These are phyloP conservation scores for Dicorynia guianensis DNA, from an alignment of 306 rosid species.

Conservation along the genomic window DNA sequence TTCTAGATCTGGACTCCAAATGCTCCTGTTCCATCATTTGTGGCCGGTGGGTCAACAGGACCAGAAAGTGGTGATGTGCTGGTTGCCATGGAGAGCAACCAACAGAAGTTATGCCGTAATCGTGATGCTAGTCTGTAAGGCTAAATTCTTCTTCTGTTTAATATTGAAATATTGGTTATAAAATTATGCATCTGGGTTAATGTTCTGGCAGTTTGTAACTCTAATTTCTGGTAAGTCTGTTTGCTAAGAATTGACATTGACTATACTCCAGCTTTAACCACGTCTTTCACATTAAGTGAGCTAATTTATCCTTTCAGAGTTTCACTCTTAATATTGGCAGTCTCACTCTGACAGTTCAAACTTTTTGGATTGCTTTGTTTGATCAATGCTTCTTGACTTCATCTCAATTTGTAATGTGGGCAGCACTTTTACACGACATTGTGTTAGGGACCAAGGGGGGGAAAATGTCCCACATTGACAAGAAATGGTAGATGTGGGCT, in stretches of 20 bases:
- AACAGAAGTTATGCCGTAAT: conserved; percentile 69
- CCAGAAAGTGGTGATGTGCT: conserved; percentile 77
- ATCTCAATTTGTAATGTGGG: conserved; percentile 20
- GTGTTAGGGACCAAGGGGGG: too few species aligned
- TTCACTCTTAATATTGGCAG: conserved; percentile 21
- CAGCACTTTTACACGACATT: conserved; percentile 4
- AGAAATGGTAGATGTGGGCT: too few species aligned
- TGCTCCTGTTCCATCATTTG: conserved; percentile 76
- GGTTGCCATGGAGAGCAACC: conserved; percentile 78
- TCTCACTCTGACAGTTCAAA: background rate
- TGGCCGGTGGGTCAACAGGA: conserved; percentile 78
- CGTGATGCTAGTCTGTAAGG: conserved; percentile 83
- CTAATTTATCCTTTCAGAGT: background rate
- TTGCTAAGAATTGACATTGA: conserved; percentile 14
- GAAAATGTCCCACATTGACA: too few species aligned
- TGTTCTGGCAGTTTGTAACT: conserved; percentile 3
- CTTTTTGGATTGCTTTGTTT: conserved; percentile 25
- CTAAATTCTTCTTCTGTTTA: conserved; percentile 27
- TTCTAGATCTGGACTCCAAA: conserved; percentile 89
- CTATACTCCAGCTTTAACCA: background rate
- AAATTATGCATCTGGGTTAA: conserved; percentile 20
- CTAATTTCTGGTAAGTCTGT: conserved; percentile 8
- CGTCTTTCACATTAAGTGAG: conserved; percentile 2
- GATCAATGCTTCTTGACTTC: conserved; percentile 21
- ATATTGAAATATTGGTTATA: conserved; percentile 19